Conservation (phyloP, 2,329 filamentous ascomycete species). For the Fusarium sp. region DNA sequence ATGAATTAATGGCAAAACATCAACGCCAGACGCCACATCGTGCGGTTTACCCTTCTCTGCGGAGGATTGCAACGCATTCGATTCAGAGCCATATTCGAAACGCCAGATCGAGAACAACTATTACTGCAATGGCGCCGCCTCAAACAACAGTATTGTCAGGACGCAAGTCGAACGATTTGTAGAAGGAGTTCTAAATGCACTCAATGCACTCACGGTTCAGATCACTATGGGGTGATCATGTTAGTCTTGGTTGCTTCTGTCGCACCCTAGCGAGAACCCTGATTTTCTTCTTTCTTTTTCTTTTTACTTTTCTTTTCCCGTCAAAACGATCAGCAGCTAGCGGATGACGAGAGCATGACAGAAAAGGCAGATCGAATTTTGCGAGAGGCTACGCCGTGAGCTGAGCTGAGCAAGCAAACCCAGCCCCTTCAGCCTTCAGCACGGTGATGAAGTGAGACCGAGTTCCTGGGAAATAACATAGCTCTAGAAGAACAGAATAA, state of each 20-base stretch:
- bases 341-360: conserved; percentile 23
- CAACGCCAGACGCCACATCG: conserved; percentile 34
- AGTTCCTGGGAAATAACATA: conserved; percentile 25
- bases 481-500: conserved; percentile 35
- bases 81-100: conserved; percentile 17
- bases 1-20: conserved; percentile 11
- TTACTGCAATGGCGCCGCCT: conserved; percentile 25
- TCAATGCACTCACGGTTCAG: neutral
- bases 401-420: conserved; percentile 28
- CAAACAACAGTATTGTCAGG: conserved; percentile 1
- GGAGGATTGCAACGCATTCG: neutral
- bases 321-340: conserved; percentile 20
- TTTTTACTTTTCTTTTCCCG: neutral
- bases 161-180: neutral
- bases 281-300: neutral
- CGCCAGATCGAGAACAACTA: conserved; percentile 4
- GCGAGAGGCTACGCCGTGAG: conserved; percentile 9
- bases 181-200: neutral
- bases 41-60: conserved; percentile 10
- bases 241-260: neutral
- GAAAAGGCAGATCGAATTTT: conserved; percentile 20
- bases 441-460: conserved; percentile 10
- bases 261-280: conserved; percentile 12
- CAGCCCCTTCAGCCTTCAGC: neutral
- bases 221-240: neutral